Conservation (phyloP, 306 rosid species). For the Dryas octopetala region DNA sequence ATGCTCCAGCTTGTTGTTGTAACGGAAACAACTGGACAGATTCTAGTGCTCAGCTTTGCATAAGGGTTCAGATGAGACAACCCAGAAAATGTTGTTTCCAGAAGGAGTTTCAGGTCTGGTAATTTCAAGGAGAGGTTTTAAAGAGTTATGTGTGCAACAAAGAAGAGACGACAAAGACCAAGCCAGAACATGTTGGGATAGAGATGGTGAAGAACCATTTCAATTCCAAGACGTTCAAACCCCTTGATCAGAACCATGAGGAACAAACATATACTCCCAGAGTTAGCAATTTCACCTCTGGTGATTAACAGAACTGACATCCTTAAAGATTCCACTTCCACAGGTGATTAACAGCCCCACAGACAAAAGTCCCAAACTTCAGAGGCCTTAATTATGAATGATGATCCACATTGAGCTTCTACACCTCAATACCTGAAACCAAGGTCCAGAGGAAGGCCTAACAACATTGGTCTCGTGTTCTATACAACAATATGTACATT, state of each 20-base stretch:
- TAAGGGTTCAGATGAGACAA: not conserved
- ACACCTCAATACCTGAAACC: not conserved
- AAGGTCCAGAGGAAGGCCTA: not conserved
- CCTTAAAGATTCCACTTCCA: not conserved
- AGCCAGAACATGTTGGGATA: not conserved
- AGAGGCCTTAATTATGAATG: not conserved
- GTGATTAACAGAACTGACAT: not conserved
- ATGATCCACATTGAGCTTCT: not conserved
- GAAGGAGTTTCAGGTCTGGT: not conserved
- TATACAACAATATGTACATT: not conserved
- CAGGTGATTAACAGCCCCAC: not conserved
- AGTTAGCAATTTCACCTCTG: not conserved
- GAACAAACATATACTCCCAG: not conserved
- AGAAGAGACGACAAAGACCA: not conserved
- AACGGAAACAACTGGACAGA: too few relatives aligned
- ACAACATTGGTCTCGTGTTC: not conserved
- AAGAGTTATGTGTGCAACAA: not conserved
- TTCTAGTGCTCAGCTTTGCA: not conserved
- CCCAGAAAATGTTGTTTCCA: constrained; percentile 5
- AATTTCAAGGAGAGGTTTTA: not conserved
- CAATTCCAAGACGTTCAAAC: not conserved
- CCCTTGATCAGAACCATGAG: not conserved
- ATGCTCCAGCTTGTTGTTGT: too few relatives aligned
- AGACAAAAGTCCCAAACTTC: not conserved
- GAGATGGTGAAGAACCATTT: not conserved